A percentile compares a stretch with the other conserved stretches of the same genome.
Evolutionary conservation across 768 basidiomycete species (phyloP).

Genomic region (Boletus rubescentipes): DNA sequence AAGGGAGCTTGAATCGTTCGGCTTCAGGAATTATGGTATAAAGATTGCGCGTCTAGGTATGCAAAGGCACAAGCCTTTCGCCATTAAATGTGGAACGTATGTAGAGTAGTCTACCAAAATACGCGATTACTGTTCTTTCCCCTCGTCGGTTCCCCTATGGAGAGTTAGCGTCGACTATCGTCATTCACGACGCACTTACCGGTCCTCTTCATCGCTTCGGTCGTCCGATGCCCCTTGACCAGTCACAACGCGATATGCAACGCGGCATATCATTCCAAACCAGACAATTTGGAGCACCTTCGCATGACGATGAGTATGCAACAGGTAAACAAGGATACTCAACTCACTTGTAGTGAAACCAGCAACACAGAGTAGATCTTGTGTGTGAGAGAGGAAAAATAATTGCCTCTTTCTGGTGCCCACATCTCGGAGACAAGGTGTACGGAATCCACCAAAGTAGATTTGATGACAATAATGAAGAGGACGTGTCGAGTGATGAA

Average conservation of each 20-base stretch:
- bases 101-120: slow-evolving; percentile 27
- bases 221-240: slow-evolving; percentile 79
- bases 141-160: slow-evolving; percentile 14
- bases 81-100: slow-evolving; percentile 24
- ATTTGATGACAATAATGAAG: slow-evolving; percentile 70
- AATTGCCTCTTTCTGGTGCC: slow-evolving; percentile 58
- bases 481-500: slow-evolving; percentile 84
- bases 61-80: slow-evolving; percentile 19
- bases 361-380: slow-evolving; percentile 55
- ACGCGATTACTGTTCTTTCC: slow-evolving; percentile 27
- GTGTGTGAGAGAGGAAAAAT: slow-evolving; percentile 47
- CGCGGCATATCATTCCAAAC: slow-evolving; percentile 82
- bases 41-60: slow-evolving; percentile 25
- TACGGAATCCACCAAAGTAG: slow-evolving; percentile 52
- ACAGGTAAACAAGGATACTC: background rate
- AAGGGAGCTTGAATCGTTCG: slow-evolving; percentile 1
- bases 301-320: slow-evolving; percentile 4
- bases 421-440: slow-evolving; percentile 51
- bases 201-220: slow-evolving; percentile 78
- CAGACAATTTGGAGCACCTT: slow-evolving; percentile 78
- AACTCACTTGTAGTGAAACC: slow-evolving; percentile 56
- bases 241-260: slow-evolving; percentile 77
- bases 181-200: slow-evolving; percentile 36
- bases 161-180: slow-evolving; percentile 11
- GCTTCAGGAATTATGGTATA: slow-evolving; percentile 36